Base-by-base conservation (phyloP, 1,284 basidiomycete species). In the Sporisorium scitamineum region DNA sequence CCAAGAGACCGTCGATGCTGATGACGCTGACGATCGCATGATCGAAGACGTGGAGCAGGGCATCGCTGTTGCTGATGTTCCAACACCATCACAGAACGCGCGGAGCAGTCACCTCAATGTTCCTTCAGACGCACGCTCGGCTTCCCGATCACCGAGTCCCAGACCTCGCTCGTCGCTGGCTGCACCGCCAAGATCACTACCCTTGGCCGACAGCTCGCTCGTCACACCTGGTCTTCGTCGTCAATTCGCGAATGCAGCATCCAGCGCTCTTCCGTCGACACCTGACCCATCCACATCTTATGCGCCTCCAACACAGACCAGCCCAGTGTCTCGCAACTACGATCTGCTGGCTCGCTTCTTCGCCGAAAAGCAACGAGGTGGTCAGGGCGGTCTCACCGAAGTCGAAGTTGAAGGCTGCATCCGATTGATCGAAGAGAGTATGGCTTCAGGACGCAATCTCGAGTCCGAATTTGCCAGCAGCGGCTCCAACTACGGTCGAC, bases 361-460 rank as follows among this genome's bases (percentile, higher is more conserved):
- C 44, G 54, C 75, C 32, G 74, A 80, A 41, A 80, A 80, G 61
- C 79, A 67, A 60, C 64, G 62, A 32, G 69, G 63, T 14, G 72
- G 77, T 24, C 53, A 61, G 37, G 63, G 67, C 32, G 70, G 61
- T 2, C 68, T 80, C 41, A 77, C 75, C 11, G 79, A 80, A 37
- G 75, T 79, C 45, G 79, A 80, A 41, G 64, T 79, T 29, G 70
- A 72, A 32, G 79, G 79, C n/a, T 80, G 79, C 55, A 66, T 77
- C 26, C 48, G 66, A 22, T 41, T 80, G 44, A 78, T 80, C 58
- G 79, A 79, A 37, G 74, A 80, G 48, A 78, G 75, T 45, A 76
- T 73, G 70, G 55, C 74, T 2, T 31, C 56, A 0, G 74, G 70
- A 16, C 65, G 74, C 47, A 72, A 76, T 31, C 62, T 76, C 24